phyloP scores from a whole-genome alignment of 106 monocot genomes.

The Dactylorhiza incarnata region DNA sequence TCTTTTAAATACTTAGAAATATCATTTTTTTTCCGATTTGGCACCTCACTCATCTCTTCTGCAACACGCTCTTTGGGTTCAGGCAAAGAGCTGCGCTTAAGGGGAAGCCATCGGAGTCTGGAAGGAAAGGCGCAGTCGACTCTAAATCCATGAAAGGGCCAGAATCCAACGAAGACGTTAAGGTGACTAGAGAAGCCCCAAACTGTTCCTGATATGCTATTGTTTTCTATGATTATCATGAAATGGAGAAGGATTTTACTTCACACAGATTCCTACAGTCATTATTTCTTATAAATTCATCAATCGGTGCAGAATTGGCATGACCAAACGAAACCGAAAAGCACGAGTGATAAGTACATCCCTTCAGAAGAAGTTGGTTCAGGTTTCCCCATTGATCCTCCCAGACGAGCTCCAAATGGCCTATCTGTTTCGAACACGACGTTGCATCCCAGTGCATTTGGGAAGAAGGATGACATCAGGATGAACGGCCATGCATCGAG shows the following conservation, averaged over 20 bases:
- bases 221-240: background rate
- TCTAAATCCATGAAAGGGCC: conserved; percentile 13
- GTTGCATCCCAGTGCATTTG: conserved; percentile 18
- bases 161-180: conserved; percentile 12
- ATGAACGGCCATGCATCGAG: conserved; percentile 10
- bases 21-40: background rate
- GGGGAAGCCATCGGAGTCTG: conserved; percentile 23
- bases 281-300: background rate
- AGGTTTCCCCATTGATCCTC: conserved; percentile 26
- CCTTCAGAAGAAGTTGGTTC: conserved; percentile 28
- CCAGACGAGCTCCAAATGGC: conserved; percentile 12
- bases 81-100: conserved; percentile 39
- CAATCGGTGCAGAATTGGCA: conserved; percentile 20
- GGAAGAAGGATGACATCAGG: conserved; percentile 11
- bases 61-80: background rate
- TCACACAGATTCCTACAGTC: no score
- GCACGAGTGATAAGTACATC: conserved; percentile 39
- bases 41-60: background rate
- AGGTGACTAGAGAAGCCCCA: conserved; percentile 8
- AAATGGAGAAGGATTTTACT: background rate
- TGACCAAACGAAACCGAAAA: conserved; percentile 31
- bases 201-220: background rate
- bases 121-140: conserved; percentile 12
- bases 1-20: background rate
- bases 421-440: conserved; percentile 18